Conservation (phyloP, 768 basidiomycete species). For the Tubosaeta sp. region DNA sequence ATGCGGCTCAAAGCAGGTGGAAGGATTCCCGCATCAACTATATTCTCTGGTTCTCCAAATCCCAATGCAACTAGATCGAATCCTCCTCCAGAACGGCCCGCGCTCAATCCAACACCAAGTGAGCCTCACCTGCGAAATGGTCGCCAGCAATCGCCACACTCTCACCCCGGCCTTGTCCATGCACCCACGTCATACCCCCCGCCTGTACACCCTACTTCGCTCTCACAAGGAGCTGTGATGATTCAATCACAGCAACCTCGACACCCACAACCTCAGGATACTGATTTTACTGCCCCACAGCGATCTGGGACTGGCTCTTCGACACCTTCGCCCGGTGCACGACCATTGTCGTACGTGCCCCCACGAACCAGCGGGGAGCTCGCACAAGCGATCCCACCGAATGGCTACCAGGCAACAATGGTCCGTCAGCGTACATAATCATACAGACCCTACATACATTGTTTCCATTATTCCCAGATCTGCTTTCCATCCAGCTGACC, state of each 20-base stretch:
- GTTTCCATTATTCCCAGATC: slow-evolving; percentile 14
- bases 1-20: slow-evolving; percentile 65
- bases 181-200: slow-evolving; percentile 44
- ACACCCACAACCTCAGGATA: slow-evolving; percentile 42
- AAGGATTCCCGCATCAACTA: slow-evolving; percentile 37
- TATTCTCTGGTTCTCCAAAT: slow-evolving; percentile 29
- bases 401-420: slow-evolving; percentile 44
- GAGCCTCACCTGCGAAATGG: slow-evolving; percentile 37
- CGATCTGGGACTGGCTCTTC: slow-evolving; percentile 36
- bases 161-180: slow-evolving; percentile 37
- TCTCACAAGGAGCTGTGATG: slow-evolving; percentile 42
- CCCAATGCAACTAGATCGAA: slow-evolving; percentile 24
- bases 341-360: slow-evolving; percentile 51
- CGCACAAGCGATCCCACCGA: slow-evolving; percentile 34
- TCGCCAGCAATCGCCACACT: slow-evolving; percentile 38
- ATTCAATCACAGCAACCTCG: slow-evolving; percentile 42
- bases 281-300: slow-evolving; percentile 35
- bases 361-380: slow-evolving; percentile 44
- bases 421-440: slow-evolving; percentile 50
- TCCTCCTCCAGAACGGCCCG: slow-evolving; percentile 45
- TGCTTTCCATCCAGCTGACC: slow-evolving; percentile 27
- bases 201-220: slow-evolving; percentile 40
- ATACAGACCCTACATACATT: not conserved
- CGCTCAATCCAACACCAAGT: slow-evolving; percentile 36
- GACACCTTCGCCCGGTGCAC: slow-evolving; percentile 34